A percentile compares a stretch with the other conserved stretches of the same genome.
Conservation (phyloP, 2,329 filamentous ascomycete species). For the Fusarium zealandicum region DNA sequence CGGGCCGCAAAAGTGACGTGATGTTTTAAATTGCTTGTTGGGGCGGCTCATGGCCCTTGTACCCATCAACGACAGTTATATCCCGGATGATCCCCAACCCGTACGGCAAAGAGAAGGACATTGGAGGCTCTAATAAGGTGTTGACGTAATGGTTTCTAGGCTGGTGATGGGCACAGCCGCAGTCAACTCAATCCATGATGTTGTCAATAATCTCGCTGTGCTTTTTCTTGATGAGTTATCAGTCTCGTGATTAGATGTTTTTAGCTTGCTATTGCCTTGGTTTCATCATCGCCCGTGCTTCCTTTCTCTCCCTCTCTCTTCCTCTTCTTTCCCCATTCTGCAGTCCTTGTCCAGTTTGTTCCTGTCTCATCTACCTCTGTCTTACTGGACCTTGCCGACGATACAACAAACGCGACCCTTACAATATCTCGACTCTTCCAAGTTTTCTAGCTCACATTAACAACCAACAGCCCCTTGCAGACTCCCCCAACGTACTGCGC, state of each 20-base stretch:
- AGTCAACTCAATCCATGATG: constrained; percentile 19
- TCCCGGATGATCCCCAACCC: neutral
- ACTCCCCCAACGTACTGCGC: constrained; percentile 3
- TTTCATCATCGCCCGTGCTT: neutral
- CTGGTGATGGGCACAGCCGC: constrained; percentile 23
- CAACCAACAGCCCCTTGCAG: neutral
- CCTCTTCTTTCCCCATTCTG: neutral
- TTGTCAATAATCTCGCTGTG: neutral
- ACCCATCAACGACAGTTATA: neutral
- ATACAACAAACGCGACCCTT: neutral
- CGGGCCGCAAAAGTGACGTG: constrained; percentile 13
- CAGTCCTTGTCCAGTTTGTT: neutral
- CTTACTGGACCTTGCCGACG: too few species aligned
- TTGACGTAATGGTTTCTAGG: constrained; percentile 27
- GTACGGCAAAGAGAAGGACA: constrained; percentile 7
- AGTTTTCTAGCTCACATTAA: neutral
- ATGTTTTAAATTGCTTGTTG: constrained; percentile 14
- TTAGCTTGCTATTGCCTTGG: neutral
- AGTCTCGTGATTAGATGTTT: constrained; percentile 23
- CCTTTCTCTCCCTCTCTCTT: neutral
- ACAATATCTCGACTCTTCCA: neutral
- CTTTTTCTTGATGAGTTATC: neutral
- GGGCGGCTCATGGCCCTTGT: neutral
- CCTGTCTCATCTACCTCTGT: constrained; percentile 9
- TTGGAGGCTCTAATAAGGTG: constrained; percentile 9